Evolutionary conservation across 2,329 filamentous ascomycete genomes (phyloP), one percentile per base, ranked within the genome.

Genomic region (Apiospora hydei): DNA sequence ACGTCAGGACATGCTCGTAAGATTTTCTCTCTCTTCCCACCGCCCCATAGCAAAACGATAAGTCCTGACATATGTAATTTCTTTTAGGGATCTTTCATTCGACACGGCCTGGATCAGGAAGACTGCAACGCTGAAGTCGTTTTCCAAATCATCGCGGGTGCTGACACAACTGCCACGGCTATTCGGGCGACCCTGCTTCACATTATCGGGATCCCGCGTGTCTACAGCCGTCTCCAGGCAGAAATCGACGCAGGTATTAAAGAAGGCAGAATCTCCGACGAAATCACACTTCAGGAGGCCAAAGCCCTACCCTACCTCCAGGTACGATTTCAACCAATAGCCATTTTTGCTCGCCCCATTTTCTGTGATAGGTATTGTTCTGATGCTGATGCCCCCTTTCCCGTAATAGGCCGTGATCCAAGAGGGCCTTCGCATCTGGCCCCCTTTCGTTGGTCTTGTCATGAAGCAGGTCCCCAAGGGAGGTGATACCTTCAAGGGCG

Each of bases 81-180:
- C 16, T 47, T n/a, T 18, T 14, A 80, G 77, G 78, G 77, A 10
- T 79, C 79, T 0, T 81, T 79, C 71, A 77, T 81, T 34, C 74
- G 76, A 21, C 75, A 79, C 49, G 80, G 80, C 10, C 71, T 81
- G 26, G 74, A 75, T 0, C 74, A 76, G 46, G 53, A 73, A 53
- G 74, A 81, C 61, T 79, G 77, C 53, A 76, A 77, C 30, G 74
- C 75, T 0, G 80, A 81, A 70, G 74, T 71, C 1, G 71, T 80
- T n/a, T 73, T 80, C 57, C 72, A 74, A 70, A 73, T 77, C 34
- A 67, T 75, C n/a, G 76, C 75, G 8, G 76, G 87, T 7, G 85
- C 85, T 2, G 87, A 89, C 73, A 88, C 85, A 13, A 87, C 86
- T 0, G 84, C 87, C 0, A 85, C 83, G 0, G 82, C 83, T 1